Evolutionary conservation across 1,139 yeast genomes (phyloP), one percentile per base, ranked within the genome.

Genomic region (Pichia sp.): DNA sequence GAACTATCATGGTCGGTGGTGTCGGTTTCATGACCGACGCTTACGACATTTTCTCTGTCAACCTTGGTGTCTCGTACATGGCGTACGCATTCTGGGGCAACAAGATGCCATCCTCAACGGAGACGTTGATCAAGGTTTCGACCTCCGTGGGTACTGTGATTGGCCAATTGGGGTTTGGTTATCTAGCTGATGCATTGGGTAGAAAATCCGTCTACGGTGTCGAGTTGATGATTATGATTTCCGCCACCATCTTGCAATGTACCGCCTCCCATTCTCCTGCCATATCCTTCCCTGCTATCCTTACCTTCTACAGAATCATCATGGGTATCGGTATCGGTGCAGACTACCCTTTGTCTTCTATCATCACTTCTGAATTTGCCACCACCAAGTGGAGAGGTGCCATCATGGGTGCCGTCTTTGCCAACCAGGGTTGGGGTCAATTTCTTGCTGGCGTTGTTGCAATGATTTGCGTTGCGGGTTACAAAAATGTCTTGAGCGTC

Each of bases 291-390:
- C 82, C 81, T 52, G 95, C 92, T 52, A 77, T 87, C 54, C 76
- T 88, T 60, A 74, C 84, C n/a, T 82, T 85, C 64, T 83, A 82
- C 73, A 85, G 96, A 81, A 84, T 88, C 61, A 67, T 87, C 59
- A 85, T 85, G 89, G 96, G 96, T 76, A 84, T 93, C 66, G 99
- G 99, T 84, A 95, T 93, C 67, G 99, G 99, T 77, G 99, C 98
- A 78, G 99, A 93, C 75, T 93, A 93, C 75, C 99, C 99, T 65
- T 82, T 93, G 74, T 90, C 98, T 48, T 93, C 98, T 45, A 86
- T 88, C 70, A 88, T 88, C 64, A 86, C 95, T 11, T 85, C 96
- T 50, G 96, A 88, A 75, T 88, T 88, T 67, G 82, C 96, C 40
- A 87, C 95, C 57, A 88, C 95, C 64, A 88, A 85, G 72, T 88